Evolutionary conservation across 2,329 filamentous ascomycete genomes (phyloP).

Genomic region (Xylariomycetidae sp.): DNA sequence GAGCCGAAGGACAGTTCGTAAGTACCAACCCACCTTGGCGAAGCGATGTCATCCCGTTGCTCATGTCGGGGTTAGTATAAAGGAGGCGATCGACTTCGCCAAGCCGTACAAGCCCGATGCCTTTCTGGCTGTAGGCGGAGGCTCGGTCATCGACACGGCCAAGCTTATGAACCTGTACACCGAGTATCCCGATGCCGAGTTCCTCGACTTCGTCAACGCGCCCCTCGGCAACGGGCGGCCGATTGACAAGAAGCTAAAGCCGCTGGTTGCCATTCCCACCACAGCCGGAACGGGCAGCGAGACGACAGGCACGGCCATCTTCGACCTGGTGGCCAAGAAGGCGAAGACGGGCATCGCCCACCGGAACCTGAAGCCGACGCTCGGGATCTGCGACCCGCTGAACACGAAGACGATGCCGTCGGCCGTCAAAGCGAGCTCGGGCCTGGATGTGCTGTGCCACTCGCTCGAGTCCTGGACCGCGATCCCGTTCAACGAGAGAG

Average conservation of each 20-base stretch:
- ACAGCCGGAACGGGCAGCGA: slow-evolving; percentile 86
- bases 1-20: slow-evolving; percentile 94
- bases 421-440: slow-evolving; percentile 85
- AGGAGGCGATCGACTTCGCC: slow-evolving; percentile 81
- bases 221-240: slow-evolving; percentile 80
- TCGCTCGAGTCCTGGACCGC: slow-evolving; percentile 95
- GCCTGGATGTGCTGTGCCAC: slow-evolving; percentile 92
- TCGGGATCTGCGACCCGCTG: slow-evolving; percentile 78
- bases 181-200: slow-evolving; percentile 83
- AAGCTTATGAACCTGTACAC: slow-evolving; percentile 98
- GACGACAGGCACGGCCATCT: slow-evolving; percentile 96
- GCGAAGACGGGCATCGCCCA: slow-evolving; percentile 96
- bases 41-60: background rate
- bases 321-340: slow-evolving; percentile 82
- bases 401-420: slow-evolving; percentile 96
- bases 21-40: slow-evolving; percentile 24
- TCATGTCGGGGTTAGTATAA: slow-evolving; percentile 50
- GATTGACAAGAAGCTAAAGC: slow-evolving; percentile 63
- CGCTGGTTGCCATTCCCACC: slow-evolving; percentile 77
- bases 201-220: slow-evolving; percentile 96
- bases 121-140: slow-evolving; percentile 86
- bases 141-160: slow-evolving; percentile 95
- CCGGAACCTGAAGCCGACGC: slow-evolving; percentile 87
- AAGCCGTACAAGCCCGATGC: slow-evolving; percentile 79
- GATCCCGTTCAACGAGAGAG: slow-evolving; percentile 85